Conservation (phyloP, 1,284 basidiomycete species). For the Cutaneotrichosporon sp. region DNA sequence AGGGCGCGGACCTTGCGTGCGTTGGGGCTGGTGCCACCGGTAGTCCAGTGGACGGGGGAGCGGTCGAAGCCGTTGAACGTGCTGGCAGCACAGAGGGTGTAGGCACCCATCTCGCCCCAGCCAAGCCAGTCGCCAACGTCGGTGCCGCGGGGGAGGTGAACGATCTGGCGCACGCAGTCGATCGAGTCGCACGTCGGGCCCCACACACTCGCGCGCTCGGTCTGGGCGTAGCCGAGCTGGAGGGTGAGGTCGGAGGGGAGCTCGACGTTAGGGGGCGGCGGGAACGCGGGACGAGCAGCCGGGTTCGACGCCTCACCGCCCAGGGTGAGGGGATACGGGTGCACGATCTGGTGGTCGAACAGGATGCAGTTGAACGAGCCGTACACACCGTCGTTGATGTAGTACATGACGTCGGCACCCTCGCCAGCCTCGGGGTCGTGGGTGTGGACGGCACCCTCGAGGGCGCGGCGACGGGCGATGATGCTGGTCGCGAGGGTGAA, state of each 20-base stretch:
- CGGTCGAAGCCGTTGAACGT: slow-evolving; percentile 71
- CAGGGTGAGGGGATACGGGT: slow-evolving; percentile 73
- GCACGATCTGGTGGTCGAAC: slow-evolving; percentile 88
- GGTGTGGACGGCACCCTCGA: slow-evolving; percentile 19
- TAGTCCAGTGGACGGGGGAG: slow-evolving; percentile 50
- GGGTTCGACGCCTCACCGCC: slow-evolving; percentile 36
- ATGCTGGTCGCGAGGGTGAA: slow-evolving; percentile 93
- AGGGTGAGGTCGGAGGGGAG: slow-evolving; percentile 50
- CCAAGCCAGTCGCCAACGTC: slow-evolving; percentile 88
- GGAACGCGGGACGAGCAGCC: slow-evolving; percentile 47
- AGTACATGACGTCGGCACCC: slow-evolving; percentile 63
- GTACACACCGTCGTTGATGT: slow-evolving; percentile 98
- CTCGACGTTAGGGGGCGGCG: slow-evolving; percentile 52
- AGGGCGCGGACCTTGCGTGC: slow-evolving; percentile 15
- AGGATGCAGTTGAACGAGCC: slow-evolving; percentile 97
- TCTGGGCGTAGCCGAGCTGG: slow-evolving; percentile 53
- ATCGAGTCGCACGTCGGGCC: slow-evolving; percentile 86
- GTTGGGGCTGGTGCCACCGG: slow-evolving; percentile 35
- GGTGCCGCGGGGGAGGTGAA: slow-evolving; percentile 64
- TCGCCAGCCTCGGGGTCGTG: slow-evolving; percentile 19
- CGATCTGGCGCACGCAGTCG: slow-evolving; percentile 71
- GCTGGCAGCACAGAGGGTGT: slow-evolving; percentile 87
- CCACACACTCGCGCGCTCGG: slow-evolving; percentile 58
- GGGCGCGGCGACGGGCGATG: slow-evolving; percentile 75
- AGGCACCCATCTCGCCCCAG: slow-evolving; percentile 90